Conservation (phyloP, 345 rosid species). For the Hibiscus syriacus region DNA sequence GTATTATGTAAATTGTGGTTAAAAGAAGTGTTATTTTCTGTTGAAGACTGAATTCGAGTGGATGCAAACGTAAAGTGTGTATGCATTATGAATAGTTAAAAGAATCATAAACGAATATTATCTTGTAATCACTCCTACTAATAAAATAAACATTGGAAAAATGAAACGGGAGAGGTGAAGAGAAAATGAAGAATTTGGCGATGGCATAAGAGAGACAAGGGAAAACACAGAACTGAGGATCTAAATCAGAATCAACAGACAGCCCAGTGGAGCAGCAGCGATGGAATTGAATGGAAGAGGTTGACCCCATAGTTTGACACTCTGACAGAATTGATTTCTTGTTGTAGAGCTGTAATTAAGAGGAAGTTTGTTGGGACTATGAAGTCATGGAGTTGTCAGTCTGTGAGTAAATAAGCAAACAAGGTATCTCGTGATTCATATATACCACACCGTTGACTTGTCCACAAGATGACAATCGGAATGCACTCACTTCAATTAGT, state of each 20-base stretch:
- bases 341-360: neutral
- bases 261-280: conserved; percentile 29
- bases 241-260: neutral
- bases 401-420: neutral
- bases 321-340: conserved; percentile 31
- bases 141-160: neutral
- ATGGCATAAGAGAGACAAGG: neutral
- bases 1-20: too few species aligned
- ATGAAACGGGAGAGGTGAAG: neutral
- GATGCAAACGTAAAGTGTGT: too few species aligned
- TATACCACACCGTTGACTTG: neutral
- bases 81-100: too few species aligned
- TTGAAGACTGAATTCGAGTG: too few species aligned
- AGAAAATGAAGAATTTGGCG: neutral
- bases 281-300: conserved; percentile 32
- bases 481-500: neutral
- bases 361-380: neutral
- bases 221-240: neutral
- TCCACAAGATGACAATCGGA: neutral
- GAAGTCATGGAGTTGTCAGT: neutral
- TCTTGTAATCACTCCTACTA: too few species aligned
- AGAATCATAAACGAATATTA: too few species aligned
- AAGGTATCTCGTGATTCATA: neutral
- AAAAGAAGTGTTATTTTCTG: too few species aligned
- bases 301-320: conserved; percentile 28